These are phyloP conservation scores for Graphilbum fragrans DNA, from an alignment of 2,329 filamentous ascomycete genomes.

Conservation along the genomic window DNA sequence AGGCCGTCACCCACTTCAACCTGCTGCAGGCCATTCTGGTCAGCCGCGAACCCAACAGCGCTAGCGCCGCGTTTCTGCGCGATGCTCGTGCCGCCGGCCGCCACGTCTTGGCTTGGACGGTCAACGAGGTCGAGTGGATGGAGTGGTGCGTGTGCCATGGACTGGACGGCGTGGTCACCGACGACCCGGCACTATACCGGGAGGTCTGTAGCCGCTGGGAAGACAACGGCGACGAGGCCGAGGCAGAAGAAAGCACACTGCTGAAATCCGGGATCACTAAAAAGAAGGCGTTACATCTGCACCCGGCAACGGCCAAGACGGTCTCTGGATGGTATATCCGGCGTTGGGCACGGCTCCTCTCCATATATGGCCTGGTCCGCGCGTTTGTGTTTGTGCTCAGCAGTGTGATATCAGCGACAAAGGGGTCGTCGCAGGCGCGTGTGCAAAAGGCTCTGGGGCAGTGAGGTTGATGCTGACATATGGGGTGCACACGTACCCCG, in stretches of 20 bases:
- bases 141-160: conserved; percentile 56
- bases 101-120: conserved; percentile 71
- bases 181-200: conserved; percentile 60
- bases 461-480: too few species aligned
- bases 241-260: neutral
- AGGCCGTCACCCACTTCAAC: conserved; percentile 64
- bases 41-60: conserved; percentile 44
- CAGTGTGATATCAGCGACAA: conserved; percentile 1
- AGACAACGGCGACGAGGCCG: neutral
- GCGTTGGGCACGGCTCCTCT: conserved; percentile 10
- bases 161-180: conserved; percentile 76
- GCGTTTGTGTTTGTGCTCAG: conserved; percentile 4
- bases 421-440: conserved; percentile 6
- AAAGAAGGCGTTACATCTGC: neutral
- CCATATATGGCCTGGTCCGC: conserved; percentile 5
- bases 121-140: conserved; percentile 72
- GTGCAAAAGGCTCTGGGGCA: conserved; percentile 6
- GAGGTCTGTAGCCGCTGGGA: conserved; percentile 37
- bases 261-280: neutral
- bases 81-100: conserved; percentile 43
- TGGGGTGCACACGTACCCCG: too few species aligned
- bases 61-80: conserved; percentile 43
- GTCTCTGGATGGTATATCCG: conserved; percentile 8
- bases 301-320: conserved; percentile 4
- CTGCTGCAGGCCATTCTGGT: conserved; percentile 58